Conservation (phyloP, 352 stramenopile species). For the Phytophthora nicotianae region DNA sequence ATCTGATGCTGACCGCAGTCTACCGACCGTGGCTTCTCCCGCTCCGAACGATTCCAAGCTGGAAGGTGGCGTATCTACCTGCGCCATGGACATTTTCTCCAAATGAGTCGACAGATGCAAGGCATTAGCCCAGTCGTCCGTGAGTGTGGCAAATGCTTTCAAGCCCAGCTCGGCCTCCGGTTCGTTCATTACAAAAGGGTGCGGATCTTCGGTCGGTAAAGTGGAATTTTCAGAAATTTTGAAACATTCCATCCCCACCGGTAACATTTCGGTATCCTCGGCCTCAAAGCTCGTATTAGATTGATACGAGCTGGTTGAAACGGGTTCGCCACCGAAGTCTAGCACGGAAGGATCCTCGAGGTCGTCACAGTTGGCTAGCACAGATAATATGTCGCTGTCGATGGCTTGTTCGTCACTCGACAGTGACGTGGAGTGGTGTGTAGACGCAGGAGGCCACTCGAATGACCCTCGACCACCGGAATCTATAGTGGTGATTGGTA, state of each 20-base stretch:
- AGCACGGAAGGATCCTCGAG: slow-evolving; percentile 28
- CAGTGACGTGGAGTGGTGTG: slow-evolving; percentile 32
- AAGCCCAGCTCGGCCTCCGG: slow-evolving; percentile 30
- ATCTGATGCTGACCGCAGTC: slow-evolving; percentile 32
- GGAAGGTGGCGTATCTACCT: slow-evolving; percentile 22
- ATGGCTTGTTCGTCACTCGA: slow-evolving; percentile 72
- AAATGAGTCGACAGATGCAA: slow-evolving; percentile 63
- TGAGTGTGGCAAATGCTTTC: slow-evolving; percentile 26
- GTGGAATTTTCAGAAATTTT: slow-evolving; percentile 36
- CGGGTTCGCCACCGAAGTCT: slow-evolving; percentile 18
- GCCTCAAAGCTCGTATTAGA: slow-evolving; percentile 36
- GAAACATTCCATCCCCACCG: slow-evolving; percentile 48
- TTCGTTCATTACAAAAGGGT: slow-evolving; percentile 20
- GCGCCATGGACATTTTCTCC: slow-evolving; percentile 70
- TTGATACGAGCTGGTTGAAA: slow-evolving; percentile 34
- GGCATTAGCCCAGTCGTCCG: slow-evolving; percentile 42
- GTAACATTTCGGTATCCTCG: slow-evolving; percentile 49
- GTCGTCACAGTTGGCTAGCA: slow-evolving; percentile 44
- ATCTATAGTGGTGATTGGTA: slow-evolving; percentile 21
- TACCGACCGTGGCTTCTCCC: slow-evolving; percentile 1
- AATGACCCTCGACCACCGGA: slow-evolving; percentile 28
- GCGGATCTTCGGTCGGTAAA: slow-evolving; percentile 14
- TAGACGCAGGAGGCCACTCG: slow-evolving; percentile 39
- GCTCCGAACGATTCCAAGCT: slow-evolving; percentile 16
- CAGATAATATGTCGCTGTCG: slow-evolving; percentile 76